Percentiles rank a stretch among this genome's conserved stretches.
These are phyloP conservation scores for Skeletonema tropicum DNA, from an alignment of 108 stramenopile species.

Conservation along the genomic window DNA sequence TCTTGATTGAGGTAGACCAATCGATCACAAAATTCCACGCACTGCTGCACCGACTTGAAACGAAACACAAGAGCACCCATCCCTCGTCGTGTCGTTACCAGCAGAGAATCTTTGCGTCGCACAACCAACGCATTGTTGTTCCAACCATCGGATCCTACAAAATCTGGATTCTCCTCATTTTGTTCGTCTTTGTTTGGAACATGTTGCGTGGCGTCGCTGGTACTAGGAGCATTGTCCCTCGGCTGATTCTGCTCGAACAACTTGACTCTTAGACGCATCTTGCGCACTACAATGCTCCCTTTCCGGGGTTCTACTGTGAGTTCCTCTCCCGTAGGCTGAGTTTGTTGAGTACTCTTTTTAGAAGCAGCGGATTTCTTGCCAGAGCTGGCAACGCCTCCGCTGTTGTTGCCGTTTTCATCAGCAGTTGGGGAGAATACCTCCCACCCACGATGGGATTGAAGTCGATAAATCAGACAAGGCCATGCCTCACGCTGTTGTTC, in stretches of 20 bases:
- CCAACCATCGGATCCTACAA: constrained; percentile 45
- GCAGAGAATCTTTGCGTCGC: constrained; percentile 37
- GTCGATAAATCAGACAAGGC: constrained; percentile 43
- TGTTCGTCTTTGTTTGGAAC: not conserved
- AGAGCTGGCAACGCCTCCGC: not conserved
- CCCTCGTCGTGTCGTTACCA: constrained; percentile 45
- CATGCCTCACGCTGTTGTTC: constrained; percentile 24
- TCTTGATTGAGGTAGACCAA: constrained; percentile 41
- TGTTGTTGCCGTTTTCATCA: constrained; percentile 1
- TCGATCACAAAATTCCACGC: constrained; percentile 47
- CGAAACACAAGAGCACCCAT: constrained; percentile 43
- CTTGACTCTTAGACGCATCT: constrained; percentile 38
- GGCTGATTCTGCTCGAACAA: constrained; percentile 38
- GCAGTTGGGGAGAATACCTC: constrained; percentile 33
- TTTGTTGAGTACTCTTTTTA: constrained; percentile 6
- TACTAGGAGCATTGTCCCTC: constrained; percentile 4
- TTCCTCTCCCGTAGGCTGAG: constrained; percentile 15
- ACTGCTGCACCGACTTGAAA: constrained; percentile 34
- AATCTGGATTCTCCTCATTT: constrained; percentile 11
- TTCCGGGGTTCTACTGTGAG: constrained; percentile 37
- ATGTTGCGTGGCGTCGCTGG: not conserved
- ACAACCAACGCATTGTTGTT: constrained; percentile 51
- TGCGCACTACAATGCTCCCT: constrained; percentile 48
- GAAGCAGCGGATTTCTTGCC: not conserved
- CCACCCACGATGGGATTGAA: constrained; percentile 41